These are phyloP conservation scores for Flaveria floridana DNA, from an alignment of 140 eudicot species.

Conservation along the genomic window DNA sequence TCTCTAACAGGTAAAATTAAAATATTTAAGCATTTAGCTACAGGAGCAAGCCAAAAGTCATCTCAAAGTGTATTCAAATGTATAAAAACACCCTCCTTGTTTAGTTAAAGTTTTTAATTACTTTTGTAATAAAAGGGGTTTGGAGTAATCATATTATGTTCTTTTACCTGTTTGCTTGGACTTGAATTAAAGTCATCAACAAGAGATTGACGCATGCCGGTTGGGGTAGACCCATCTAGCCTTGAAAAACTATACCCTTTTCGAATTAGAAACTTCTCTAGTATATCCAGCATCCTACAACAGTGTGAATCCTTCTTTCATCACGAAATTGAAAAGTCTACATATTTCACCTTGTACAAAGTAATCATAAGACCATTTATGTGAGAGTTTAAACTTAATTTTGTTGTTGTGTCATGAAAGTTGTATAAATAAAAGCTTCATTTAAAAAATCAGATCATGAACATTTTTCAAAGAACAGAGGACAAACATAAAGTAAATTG, in stretches of 20 bases:
- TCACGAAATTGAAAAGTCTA: background rate
- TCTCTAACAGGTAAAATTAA: background rate
- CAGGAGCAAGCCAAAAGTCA: background rate
- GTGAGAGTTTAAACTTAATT: background rate
- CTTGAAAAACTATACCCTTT: constrained; percentile 84
- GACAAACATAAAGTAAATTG: background rate
- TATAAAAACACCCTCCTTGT: background rate
- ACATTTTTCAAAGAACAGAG: constrained; percentile 3
- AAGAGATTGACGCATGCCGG: constrained; percentile 76
- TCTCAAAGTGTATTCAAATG: background rate
- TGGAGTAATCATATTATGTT: background rate
- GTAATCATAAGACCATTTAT: background rate
- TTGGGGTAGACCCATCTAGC: constrained; percentile 93
- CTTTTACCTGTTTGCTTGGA: constrained; percentile 86
- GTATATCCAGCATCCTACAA: constrained; percentile 87
- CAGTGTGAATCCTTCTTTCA: background rate
- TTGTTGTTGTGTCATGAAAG: background rate
- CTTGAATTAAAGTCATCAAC: constrained; percentile 95
- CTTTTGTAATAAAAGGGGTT: background rate
- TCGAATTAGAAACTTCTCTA: constrained; percentile 78
- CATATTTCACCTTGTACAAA: background rate
- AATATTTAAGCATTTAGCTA: background rate
- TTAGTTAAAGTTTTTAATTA: background rate
- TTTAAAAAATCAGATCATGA: background rate
- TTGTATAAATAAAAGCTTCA: background rate